phyloP scores from a whole-genome alignment of 208 protist species.

The Trypanosoma melophagium region DNA sequence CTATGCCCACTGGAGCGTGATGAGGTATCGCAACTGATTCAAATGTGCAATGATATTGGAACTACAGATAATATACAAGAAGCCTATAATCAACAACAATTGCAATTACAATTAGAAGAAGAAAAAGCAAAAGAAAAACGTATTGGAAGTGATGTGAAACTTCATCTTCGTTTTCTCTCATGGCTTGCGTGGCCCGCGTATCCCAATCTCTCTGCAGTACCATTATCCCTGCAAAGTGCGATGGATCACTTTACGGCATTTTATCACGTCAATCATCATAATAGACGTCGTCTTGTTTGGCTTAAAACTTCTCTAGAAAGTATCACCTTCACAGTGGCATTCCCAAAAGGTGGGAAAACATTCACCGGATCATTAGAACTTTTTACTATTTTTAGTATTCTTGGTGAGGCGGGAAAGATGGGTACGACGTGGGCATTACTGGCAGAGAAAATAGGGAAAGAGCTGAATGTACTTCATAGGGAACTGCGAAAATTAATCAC shows the following conservation, averaged over 20 bases:
- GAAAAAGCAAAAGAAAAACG: neutral
- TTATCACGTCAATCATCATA: constrained; percentile 6
- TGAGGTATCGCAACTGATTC: constrained; percentile 28
- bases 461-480: constrained; percentile 3
- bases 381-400: constrained; percentile 5
- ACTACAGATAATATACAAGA: neutral
- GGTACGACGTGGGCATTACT: constrained; percentile 8
- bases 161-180: constrained; percentile 10
- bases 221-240: neutral
- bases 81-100: constrained; percentile 3
- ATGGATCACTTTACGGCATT: constrained; percentile 14
- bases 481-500: constrained; percentile 14
- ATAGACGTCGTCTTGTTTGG: constrained; percentile 18
- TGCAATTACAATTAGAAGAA: neutral
- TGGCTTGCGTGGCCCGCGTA: constrained; percentile 19
- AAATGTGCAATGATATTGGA: constrained; percentile 23
- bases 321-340: constrained; percentile 21
- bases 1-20: constrained; percentile 22
- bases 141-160: neutral
- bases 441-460: constrained; percentile 1
- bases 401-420: constrained; percentile 4
- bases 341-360: constrained; percentile 10
- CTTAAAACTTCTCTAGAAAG: constrained; percentile 18
- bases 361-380: constrained; percentile 17
- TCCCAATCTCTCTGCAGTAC: neutral